Conservation (phyloP, 768 basidiomycete genomes). For the Hysterangium stoloniferum region DNA sequence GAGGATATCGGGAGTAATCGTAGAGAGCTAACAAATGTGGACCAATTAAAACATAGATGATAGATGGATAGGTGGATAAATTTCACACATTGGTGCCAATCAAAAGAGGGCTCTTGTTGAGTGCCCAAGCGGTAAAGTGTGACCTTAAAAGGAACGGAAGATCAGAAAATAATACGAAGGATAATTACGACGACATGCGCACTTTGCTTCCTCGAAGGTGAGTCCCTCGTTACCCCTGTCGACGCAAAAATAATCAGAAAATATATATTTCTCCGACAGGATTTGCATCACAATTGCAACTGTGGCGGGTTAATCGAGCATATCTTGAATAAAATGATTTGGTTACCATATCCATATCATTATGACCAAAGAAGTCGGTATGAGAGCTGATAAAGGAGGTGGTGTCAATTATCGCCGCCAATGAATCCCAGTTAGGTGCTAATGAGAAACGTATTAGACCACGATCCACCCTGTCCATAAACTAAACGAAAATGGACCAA, state of each 20-base stretch:
- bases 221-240: conserved; percentile 55
- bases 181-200: neutral
- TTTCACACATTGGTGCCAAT: conserved; percentile 49
- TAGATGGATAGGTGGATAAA: conserved; percentile 11
- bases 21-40: conserved; percentile 39
- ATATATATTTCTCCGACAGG: neutral
- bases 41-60: conserved; percentile 4
- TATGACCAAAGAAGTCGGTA: conserved; percentile 59
- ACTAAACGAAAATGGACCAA: conserved; percentile 24
- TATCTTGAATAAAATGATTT: neutral
- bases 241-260: neutral
- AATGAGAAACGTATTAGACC: conserved; percentile 10
- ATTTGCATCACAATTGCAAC: conserved; percentile 44
- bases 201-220: conserved; percentile 53
- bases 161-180: neutral
- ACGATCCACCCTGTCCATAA: conserved; percentile 14
- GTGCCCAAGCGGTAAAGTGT: conserved; percentile 67
- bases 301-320: conserved; percentile 16
- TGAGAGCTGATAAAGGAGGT: conserved; percentile 59
- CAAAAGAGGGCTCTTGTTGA: conserved; percentile 62
- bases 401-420: conserved; percentile 45
- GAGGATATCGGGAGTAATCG: conserved; percentile 41
- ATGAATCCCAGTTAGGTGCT: conserved; percentile 43
- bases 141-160: conserved; percentile 19
- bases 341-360: conserved; percentile 36